Evolutionary conservation across 2,329 filamentous ascomycete genomes (phyloP).

Genomic region (Gnomoniopsis sp.): DNA sequence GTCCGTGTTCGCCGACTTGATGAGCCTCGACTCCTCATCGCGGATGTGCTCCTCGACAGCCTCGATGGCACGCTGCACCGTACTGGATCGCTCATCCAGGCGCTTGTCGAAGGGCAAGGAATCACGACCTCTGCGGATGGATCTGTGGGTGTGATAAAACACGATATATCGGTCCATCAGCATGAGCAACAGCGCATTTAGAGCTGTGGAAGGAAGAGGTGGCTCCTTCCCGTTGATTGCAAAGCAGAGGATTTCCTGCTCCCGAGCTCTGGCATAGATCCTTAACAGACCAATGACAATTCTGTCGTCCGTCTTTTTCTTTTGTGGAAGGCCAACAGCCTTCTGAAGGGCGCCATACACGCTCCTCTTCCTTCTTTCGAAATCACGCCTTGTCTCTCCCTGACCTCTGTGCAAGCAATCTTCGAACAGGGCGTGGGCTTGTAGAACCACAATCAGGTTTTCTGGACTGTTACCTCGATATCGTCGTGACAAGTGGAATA

Average conservation of each 20-base stretch:
- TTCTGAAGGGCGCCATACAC: neutral
- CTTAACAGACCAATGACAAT: neutral
- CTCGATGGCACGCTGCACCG: neutral
- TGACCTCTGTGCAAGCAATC: neutral
- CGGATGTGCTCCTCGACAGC: neutral
- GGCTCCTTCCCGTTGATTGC: neutral
- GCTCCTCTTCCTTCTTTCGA: neutral
- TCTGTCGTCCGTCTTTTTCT: neutral
- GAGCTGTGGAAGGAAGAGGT: neutral
- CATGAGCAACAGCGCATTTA: neutral
- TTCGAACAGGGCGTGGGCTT: neutral
- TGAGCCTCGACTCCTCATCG: neutral
- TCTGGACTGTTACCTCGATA: neutral
- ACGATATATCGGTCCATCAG: neutral
- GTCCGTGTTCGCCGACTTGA: neutral
- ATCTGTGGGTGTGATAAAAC: neutral
- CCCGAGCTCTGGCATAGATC: neutral
- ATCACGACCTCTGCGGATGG: neutral
- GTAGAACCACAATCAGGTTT: neutral
- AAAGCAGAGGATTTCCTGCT: neutral
- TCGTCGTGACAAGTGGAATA: neutral
- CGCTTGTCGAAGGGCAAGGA: neutral
- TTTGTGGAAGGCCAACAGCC: neutral
- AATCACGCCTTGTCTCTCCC: neutral
- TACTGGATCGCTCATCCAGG: neutral